phyloP scores from a whole-genome alignment of 2,329 filamentous ascomycete genomes.

The Aspergillus sp. region DNA sequence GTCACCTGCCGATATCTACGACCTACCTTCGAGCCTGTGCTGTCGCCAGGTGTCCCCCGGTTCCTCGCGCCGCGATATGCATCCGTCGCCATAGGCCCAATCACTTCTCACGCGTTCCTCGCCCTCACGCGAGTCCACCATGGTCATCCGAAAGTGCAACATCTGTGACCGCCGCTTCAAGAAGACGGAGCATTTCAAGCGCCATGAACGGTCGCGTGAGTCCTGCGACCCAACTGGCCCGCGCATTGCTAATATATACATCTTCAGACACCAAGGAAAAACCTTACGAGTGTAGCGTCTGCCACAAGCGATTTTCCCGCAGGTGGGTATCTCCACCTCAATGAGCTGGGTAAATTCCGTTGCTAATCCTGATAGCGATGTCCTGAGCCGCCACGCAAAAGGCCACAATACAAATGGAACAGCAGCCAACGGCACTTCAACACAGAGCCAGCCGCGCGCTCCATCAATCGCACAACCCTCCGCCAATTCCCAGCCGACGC shows the following conservation, averaged over 20 bases:
- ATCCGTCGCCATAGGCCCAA: neutral
- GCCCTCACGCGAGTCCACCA: slow-evolving; percentile 23
- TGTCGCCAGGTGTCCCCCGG: neutral
- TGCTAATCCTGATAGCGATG: slow-evolving; percentile 39
- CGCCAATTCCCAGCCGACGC: slow-evolving; percentile 26
- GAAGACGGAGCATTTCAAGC: slow-evolving; percentile 57
- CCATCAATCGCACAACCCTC: slow-evolving; percentile 23
- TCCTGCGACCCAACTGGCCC: slow-evolving; percentile 14
- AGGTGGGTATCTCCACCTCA: slow-evolving; percentile 39
- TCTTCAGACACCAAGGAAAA: slow-evolving; percentile 53
- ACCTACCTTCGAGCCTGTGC: neutral
- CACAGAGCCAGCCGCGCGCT: slow-evolving; percentile 36
- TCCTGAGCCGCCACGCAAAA: slow-evolving; percentile 53
- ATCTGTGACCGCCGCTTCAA: slow-evolving; percentile 57
- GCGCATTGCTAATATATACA: neutral
- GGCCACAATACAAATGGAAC: slow-evolving; percentile 42
- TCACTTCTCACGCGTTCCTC: slow-evolving; percentile 1
- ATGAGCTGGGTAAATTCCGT: slow-evolving; percentile 8
- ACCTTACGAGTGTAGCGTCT: slow-evolving; percentile 55
- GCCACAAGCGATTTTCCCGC: slow-evolving; percentile 56
- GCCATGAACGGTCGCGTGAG: slow-evolving; percentile 57
- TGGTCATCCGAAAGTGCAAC: slow-evolving; percentile 46
- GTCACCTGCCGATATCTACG: neutral
- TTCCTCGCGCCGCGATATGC: slow-evolving; percentile 1
- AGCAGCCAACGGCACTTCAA: slow-evolving; percentile 9